Evolutionary conservation across 345 rosid species (phyloP).

Genomic region (Litchi chinensis): DNA sequence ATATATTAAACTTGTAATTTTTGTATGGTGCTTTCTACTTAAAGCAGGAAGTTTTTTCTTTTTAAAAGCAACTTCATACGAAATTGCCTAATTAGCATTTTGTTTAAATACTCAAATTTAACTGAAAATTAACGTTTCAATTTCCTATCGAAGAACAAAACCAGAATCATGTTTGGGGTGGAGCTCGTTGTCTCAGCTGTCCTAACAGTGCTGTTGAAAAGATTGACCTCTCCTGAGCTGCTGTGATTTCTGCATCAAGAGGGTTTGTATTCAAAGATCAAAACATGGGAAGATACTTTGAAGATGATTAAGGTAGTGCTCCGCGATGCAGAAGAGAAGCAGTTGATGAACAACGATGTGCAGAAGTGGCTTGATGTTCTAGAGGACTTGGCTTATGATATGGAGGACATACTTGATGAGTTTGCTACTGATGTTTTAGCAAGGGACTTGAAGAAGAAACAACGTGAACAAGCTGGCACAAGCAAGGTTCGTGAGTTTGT

Average conservation of each 20-base stretch:
- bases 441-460: neutral
- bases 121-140: too few relatives aligned
- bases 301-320: neutral
- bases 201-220: neutral
- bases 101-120: too few relatives aligned
- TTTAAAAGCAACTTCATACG: too few relatives aligned
- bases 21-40: too few relatives aligned
- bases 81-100: too few relatives aligned
- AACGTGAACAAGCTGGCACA: neutral
- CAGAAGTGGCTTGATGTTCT: neutral
- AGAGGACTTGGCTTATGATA: neutral
- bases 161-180: neutral
- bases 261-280: neutral
- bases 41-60: too few relatives aligned
- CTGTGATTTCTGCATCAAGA: rapidly evolving
- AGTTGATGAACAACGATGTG: neutral
- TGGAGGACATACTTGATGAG: constrained; percentile 7
- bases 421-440: neutral
- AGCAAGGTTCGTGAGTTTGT: neutral
- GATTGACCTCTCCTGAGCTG: constrained; percentile 4
- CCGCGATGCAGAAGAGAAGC: neutral
- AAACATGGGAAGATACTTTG: neutral
- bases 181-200: too few relatives aligned
- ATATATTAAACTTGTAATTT: too few relatives aligned
- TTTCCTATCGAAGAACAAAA: too few relatives aligned